Base-by-base conservation (phyloP, 768 basidiomycete genomes). In the Tremella fuciformis region DNA sequence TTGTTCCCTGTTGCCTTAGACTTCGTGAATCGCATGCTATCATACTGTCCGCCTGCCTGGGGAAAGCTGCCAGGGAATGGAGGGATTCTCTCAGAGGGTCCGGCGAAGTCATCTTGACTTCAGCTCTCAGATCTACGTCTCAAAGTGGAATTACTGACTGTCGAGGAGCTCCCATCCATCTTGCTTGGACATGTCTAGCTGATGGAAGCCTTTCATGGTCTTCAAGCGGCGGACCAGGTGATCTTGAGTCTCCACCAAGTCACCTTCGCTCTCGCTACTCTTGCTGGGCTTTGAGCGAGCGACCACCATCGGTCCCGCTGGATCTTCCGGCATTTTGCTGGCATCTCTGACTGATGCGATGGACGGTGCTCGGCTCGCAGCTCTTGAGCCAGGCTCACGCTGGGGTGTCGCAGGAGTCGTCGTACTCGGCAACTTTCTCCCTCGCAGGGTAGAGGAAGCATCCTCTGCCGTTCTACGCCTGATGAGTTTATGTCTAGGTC, bases 161-260 rank as follows among this genome's bases (percentile, higher is more conserved):
- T 67, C 53, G 37, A 72, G 47, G 7, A 69, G 55, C 49, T 72
- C 65, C 67, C 70, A 72, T 40, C 59, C 63, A 22, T 72, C 70
- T 13, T 40, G 40, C 39, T 60, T 52, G 1, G 52, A 22, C 4
- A 22, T 9, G 16, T 13, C 21, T 16, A 54, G 42, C 13, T 29
- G 41, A 38, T 39, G 13, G 40, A 49, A 64, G 13, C 63, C 63
- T 37, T 47, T 39, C 18, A 64, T 38, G 1, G 29, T 22, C 18
- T 18, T 47, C 0, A 64, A 53, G 16, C 29, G 8, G 2, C 22
- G 2, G 26, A 22, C 44, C 63, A 58, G 60, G 19, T 46, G 4
- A 4, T 54, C 57, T 24, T 24, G 24, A 1, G 49, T 1, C 16
- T 49, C 18, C 7, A 53, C 49, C 24, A 55, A 38, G 8, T 29